These are phyloP conservation scores for Capronia epimyces DNA, from an alignment of 2,329 filamentous ascomycete species.

Conservation along the genomic window DNA sequence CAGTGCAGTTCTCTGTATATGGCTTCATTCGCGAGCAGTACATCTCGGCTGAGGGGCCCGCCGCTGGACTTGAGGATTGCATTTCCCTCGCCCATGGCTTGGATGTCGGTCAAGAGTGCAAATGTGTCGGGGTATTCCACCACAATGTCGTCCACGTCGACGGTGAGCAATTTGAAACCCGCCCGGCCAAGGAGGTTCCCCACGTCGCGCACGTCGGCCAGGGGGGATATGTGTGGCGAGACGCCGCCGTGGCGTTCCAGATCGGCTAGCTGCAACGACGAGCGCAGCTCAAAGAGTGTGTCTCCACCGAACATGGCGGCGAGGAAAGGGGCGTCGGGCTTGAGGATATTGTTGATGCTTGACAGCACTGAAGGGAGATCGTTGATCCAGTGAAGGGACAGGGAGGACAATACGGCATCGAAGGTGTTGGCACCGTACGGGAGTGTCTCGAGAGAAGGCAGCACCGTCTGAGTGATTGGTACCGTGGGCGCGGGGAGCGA, in stretches of 20 bases:
- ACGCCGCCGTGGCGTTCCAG: constrained; percentile 87
- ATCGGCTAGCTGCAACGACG: constrained; percentile 86
- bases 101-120: constrained; percentile 85
- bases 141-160: constrained; percentile 94
- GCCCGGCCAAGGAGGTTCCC: constrained; percentile 80
- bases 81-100: constrained; percentile 94
- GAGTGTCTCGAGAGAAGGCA: constrained; percentile 62
- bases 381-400: constrained; percentile 96
- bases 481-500: constrained; percentile 56
- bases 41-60: constrained; percentile 75
- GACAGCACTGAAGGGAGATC: constrained; percentile 79
- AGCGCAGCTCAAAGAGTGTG: constrained; percentile 86
- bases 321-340: constrained; percentile 86
- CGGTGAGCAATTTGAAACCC: constrained; percentile 91
- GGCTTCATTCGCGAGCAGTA: constrained; percentile 76
- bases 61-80: constrained; percentile 66
- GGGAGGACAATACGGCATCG: constrained; percentile 81
- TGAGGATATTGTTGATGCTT: constrained; percentile 80
- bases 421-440: constrained; percentile 73
- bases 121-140: constrained; percentile 90
- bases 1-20: constrained; percentile 87
- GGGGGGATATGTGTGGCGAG: constrained; percentile 79
- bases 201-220: constrained; percentile 87
- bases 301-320: constrained; percentile 96
- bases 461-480: constrained; percentile 65